These are phyloP conservation scores for Hypoxylon fragiforme DNA, from an alignment of 495 filamentous ascomycete species.

Conservation along the genomic window DNA sequence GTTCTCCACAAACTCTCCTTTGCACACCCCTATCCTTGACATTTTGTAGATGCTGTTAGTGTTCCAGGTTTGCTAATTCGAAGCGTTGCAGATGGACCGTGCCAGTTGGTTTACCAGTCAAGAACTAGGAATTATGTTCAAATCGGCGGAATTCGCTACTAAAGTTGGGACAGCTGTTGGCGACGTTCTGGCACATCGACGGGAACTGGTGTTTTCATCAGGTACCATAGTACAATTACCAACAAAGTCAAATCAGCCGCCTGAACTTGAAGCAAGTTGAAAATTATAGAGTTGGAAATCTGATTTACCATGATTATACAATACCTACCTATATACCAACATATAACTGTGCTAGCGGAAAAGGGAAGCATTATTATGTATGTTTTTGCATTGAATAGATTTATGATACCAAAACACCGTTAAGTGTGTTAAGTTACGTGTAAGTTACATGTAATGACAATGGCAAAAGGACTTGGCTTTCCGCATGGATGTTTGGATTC, in stretches of 20 bases:
- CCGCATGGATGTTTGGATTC: too few species aligned
- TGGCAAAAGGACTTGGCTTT: too few species aligned
- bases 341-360: too few species aligned
- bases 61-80: constrained; percentile 1
- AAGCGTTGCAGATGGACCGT: constrained; percentile 56
- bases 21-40: background rate
- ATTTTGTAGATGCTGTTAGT: background rate
- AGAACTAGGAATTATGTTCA: constrained; percentile 71
- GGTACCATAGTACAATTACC: background rate
- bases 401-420: too few species aligned
- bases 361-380: too few species aligned
- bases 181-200: constrained; percentile 47
- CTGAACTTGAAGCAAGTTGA: background rate
- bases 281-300: too few species aligned
- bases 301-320: too few species aligned
- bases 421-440: too few species aligned
- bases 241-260: background rate
- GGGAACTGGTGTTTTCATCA: constrained; percentile 44
- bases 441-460: too few species aligned
- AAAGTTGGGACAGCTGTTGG: constrained; percentile 47
- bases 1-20: too few species aligned
- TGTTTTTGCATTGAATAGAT: too few species aligned
- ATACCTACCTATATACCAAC: too few species aligned
- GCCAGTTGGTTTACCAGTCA: constrained; percentile 78
- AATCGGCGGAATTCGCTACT: constrained; percentile 49